Percentiles rank a stretch among this genome's conserved stretches.
Conservation (phyloP, 805 yeast species). For the Wickerhamomyces rabaulensis region DNA sequence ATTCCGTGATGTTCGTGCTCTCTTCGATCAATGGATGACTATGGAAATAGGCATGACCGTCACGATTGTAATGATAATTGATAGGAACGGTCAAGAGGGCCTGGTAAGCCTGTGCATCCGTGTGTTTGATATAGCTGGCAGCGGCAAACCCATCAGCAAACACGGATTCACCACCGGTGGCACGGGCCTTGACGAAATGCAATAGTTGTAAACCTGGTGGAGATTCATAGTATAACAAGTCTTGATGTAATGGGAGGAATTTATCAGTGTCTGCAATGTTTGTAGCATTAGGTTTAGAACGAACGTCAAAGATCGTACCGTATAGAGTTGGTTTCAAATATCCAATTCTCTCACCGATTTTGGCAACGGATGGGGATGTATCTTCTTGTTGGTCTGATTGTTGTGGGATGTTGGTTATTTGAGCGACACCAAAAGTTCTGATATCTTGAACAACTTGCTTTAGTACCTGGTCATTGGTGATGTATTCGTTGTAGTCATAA, state of each 20-base stretch:
- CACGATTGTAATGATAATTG: slow-evolving; percentile 63
- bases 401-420: slow-evolving; percentile 50
- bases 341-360: slow-evolving; percentile 52
- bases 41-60: slow-evolving; percentile 55
- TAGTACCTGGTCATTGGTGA: slow-evolving; percentile 19
- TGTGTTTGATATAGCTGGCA: slow-evolving; percentile 46
- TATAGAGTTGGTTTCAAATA: slow-evolving; percentile 68
- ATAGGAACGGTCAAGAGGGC: slow-evolving; percentile 61
- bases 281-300: slow-evolving; percentile 44
- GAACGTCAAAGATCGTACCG: slow-evolving; percentile 68
- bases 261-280: slow-evolving; percentile 67
- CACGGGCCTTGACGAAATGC: slow-evolving; percentile 49
- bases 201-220: slow-evolving; percentile 76
- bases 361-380: slow-evolving; percentile 30
- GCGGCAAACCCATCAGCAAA: slow-evolving; percentile 70
- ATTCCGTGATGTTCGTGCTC: slow-evolving; percentile 27
- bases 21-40: slow-evolving; percentile 61
- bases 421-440: slow-evolving; percentile 51
- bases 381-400: slow-evolving; percentile 23
- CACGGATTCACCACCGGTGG: slow-evolving; percentile 61
- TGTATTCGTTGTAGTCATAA: slow-evolving; percentile 10
- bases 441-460: slow-evolving; percentile 37
- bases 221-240: slow-evolving; percentile 68
- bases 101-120: slow-evolving; percentile 57
- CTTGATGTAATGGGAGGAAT: slow-evolving; percentile 72